Base-by-base conservation (phyloP, 208 protist species). In the Acanthamoeba healyi region DNA sequence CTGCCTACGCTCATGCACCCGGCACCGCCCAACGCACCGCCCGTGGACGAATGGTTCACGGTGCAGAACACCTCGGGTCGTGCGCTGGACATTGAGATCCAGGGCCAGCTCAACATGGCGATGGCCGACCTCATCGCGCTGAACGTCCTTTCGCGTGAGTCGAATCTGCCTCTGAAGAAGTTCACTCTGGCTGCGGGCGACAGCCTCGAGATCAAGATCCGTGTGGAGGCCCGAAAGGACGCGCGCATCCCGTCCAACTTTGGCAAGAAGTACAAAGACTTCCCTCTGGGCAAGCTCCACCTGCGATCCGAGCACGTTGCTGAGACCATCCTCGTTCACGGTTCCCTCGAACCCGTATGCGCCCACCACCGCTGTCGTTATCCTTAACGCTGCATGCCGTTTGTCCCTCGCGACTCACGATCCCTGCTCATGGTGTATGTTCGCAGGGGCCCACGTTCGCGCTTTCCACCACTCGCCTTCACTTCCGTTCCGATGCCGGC, bases 231-330 rank as follows among this genome's bases (percentile, higher is more conserved):
- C 7, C 40, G 82, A 65, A 90, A 90, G 82, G 82, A 90, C 82
- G 15, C 82, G 38, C 82, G 82, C 56, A 36, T 90, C 29, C 82
- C 82, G 14, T 4, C 36, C 40, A 44, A 90, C 49, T 65, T 56
- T 32, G 82, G 82, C 40, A 90, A 90, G 34, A 90, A 90, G 56
- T 90, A 90, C 82, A 90, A 90, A n/a, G 82, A 67, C 29, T 90
- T 38, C 32, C 82, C 82, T 6, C 32, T 90, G 49, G 82, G 82
- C 26, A 90, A 90, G 34, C 32, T 90, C 19, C 51, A 67, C 34
- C 49, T 90, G 82, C 82, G 51, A 7, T 90, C 49, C 15, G 82
- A 56, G 82, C 40, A 90, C 34, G 40, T 90, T n/a, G 51, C 82
- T 6, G 82, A 90, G 49, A 90, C 82, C 51, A 65, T 90, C 34